Evolutionary conservation across 768 basidiomycete genomes (phyloP), one percentile per base, ranked within the genome.

Genomic region (Tubosaeta sp.): DNA sequence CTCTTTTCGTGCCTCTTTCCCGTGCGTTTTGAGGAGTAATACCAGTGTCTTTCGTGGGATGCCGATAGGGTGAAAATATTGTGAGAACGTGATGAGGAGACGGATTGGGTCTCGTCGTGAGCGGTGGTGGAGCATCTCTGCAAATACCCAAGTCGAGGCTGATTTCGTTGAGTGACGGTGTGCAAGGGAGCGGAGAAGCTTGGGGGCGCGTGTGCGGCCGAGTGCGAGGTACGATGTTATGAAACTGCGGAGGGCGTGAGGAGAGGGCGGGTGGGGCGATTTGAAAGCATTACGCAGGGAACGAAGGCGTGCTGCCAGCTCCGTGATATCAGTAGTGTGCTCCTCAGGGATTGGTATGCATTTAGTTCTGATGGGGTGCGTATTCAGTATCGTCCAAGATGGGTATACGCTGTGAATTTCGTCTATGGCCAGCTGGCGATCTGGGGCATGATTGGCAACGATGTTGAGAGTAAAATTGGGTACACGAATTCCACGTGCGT

Each of bases 11-110:
- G 52, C 45, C 6, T 44, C 39, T 19, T 49, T 44, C 0, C 62
- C 56, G 14, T 18, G 57, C 18, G 46, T n/a, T 4, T 55, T 25
- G n/a, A 65, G 41, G 18, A 56, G 24, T 7, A 51, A 55, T 1
- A 57, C 18, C 4, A 66, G 27, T 0, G 59, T 69, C 62, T 31
- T 69, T 47, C 27, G 54, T 0, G 85, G 83, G n/a, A 87, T 68
- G 13, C 80, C 83, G 32, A 73, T 65, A 7, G 73, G 54, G 48
- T 73, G 74, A 57, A 84, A 86, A 47, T 80, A 73, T 6, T 75
- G 70, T 12, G 66, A 63, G 59, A 81, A 88, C 0, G 76, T 67
- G 42, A 68, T 51, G 44, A 82, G 59, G 30, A 59, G 45, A n/a
- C 51, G 55, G 21, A 58, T 18, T 32, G 18, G 46, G 34, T 62